Base-by-base conservation (phyloP, 2,329 filamentous ascomycete species). In the Trichoderma koningii region DNA sequence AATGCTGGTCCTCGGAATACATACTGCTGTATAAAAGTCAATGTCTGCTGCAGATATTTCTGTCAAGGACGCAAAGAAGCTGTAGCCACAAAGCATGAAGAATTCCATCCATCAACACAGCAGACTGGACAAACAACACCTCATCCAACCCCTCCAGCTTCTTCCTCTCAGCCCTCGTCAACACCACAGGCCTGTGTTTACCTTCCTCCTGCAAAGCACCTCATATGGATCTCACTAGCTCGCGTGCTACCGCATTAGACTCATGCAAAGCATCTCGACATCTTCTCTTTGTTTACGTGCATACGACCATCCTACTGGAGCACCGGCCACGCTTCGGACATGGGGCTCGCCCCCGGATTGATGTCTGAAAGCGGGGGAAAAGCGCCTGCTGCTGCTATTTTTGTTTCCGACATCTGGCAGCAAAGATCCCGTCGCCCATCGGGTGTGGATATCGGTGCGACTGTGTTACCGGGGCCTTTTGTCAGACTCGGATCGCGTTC, bases 181-280 rank as follows among this genome's bases (percentile, higher is more conserved):
- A 52, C 30, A 26, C 52, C 41, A 17, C 34, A 55, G 1, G 15
- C 28, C 17, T 0, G 3, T 44, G 53, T 55, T 55, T 55, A 14
- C 17, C 4, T 1, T 5, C 28, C 4, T 38, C 14, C 6, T 34
- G 50, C 53, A 42, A 47, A 38, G 12, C 34, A 38, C 34, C 55
- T 38, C 34, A 14, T 9, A 47, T 17, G 55, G 1, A 10, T 57
- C 28, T 45, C 45, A n/a, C 23, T 52, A 52, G 34, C 57, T 38
- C 48, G 57, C 23, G 38, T 50, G 21, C 57, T 44, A 19, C 47
- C 48, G 47, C 48, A 61, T 52, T 61, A 61, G 48, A 42, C 57
- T 62, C 57, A 62, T 62, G 57, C 57, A 62, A 62, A 62, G 30
- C 57, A 62, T 62, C 56, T n/a, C 34, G 56, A 50, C 21, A 42